Evolutionary conservation across 2,329 filamentous ascomycete genomes (phyloP).

Genomic region (Blastomyces emzantsi): DNA sequence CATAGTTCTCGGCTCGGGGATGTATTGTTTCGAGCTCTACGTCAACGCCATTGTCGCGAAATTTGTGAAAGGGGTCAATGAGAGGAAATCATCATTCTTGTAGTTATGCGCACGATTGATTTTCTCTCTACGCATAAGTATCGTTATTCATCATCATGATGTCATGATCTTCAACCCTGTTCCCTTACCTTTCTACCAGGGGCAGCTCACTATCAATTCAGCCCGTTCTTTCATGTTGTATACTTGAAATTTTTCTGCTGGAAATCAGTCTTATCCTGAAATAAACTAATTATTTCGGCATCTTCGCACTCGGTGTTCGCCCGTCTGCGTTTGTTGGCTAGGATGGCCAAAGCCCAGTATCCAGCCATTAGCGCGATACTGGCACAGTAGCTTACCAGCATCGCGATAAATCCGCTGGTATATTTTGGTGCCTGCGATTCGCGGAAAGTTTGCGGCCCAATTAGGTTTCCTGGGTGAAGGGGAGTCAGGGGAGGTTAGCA

Average conservation of each 20-base stretch:
- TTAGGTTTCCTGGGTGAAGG: constrained; percentile 27
- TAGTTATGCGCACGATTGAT: not conserved
- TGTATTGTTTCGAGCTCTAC: no score
- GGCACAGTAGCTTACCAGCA: constrained; percentile 30
- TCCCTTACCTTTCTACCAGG: not conserved
- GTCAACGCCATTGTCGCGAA: no score
- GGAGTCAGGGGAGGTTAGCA: not conserved
- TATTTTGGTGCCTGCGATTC: constrained; percentile 34
- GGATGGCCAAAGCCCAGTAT: constrained; percentile 25
- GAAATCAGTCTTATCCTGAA: constrained; percentile 23
- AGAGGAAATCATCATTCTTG: not conserved
- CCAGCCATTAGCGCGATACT: constrained; percentile 25
- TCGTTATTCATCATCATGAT: not conserved
- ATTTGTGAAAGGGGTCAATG: not conserved
- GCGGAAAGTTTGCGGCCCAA: constrained; percentile 37
- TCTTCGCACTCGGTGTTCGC: constrained; percentile 6
- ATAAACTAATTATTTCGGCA: constrained; percentile 13
- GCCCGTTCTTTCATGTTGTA: constrained; percentile 17
- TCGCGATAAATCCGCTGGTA: constrained; percentile 30
- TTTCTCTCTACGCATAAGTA: no score
- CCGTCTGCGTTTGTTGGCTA: constrained; percentile 16
- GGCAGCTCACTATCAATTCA: not conserved
- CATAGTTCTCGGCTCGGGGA: not conserved
- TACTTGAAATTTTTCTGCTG: constrained; percentile 22
- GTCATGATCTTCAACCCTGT: not conserved